phyloP scores from a whole-genome alignment of 176 grass and related monocot species.

The Raddia guianensis region DNA sequence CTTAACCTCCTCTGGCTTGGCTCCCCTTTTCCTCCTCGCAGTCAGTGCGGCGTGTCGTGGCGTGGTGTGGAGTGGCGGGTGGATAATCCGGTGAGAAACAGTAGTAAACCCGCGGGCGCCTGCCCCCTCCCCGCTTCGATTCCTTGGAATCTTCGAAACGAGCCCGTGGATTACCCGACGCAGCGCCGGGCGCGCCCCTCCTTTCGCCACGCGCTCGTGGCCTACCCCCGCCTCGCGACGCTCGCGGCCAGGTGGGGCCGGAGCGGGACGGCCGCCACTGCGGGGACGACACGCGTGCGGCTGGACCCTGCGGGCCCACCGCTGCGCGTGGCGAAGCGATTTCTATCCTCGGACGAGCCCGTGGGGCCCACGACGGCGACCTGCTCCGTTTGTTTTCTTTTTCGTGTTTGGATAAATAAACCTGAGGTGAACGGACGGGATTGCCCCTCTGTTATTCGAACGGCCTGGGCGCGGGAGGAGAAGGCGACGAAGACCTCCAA shows the following conservation, averaged over 20 bases:
- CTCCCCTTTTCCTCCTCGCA: neutral
- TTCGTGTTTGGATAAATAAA: too few relatives aligned
- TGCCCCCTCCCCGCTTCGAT: neutral
- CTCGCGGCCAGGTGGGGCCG: neutral
- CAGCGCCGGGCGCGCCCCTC: neutral
- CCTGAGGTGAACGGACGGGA: neutral
- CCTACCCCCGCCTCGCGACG: neutral
- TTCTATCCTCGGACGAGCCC: neutral
- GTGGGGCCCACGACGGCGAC: neutral
- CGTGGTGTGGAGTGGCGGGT: neutral
- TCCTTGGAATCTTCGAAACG: conserved; percentile 45
- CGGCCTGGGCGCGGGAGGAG: conserved; percentile 11
- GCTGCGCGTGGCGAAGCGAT: neutral
- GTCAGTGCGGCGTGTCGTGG: neutral
- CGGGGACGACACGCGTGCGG: neutral
- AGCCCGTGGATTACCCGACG: conserved; percentile 19
- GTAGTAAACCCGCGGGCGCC: neutral
- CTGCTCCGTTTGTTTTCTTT: neutral
- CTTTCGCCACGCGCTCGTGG: neutral
- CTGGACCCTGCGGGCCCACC: neutral
- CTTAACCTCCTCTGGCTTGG: neutral
- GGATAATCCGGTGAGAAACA: neutral
- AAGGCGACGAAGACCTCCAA: too few relatives aligned
- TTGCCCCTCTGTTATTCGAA: conserved; percentile 19
- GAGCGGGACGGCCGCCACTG: neutral